Percentiles rank a stretch among this genome's conserved stretches.
Conservation (phyloP, 176 grass and related monocot genomes). For the Luzula sylvatica region DNA sequence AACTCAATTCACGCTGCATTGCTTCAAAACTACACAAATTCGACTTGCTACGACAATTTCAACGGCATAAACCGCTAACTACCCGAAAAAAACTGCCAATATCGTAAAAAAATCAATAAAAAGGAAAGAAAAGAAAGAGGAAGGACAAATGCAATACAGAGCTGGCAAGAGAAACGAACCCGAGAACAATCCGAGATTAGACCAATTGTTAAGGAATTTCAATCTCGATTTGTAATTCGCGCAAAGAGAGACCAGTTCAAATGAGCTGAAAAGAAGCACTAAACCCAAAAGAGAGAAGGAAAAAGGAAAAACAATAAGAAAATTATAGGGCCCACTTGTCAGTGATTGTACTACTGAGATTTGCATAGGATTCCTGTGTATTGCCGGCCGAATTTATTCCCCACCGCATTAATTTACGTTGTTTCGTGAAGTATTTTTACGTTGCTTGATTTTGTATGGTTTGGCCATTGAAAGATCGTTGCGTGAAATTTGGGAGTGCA, state of each 20-base stretch:
- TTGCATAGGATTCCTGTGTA: conserved; percentile 24
- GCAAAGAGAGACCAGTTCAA: conserved; percentile 6
- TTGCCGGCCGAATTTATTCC: not conserved
- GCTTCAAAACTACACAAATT: not conserved
- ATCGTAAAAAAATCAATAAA: not conserved
- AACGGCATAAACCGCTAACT: conserved; percentile 1
- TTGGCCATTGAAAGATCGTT: no score
- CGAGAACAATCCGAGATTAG: not conserved
- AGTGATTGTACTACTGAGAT: not conserved
- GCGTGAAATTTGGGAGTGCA: no score
- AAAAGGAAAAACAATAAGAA: not conserved
- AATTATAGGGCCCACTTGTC: conserved; percentile 13
- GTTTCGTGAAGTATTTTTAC: no score
- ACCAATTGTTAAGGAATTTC: not conserved
- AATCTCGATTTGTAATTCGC: conserved; percentile 1
- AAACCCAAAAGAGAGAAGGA: not conserved
- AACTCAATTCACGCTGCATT: not conserved
- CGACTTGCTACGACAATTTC: not conserved
- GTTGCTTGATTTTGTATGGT: no score
- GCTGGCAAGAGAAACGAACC: not conserved
- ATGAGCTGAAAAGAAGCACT: conserved; percentile 4
- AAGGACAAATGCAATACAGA: conserved; percentile 5
- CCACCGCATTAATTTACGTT: no score
- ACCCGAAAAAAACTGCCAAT: not conserved
- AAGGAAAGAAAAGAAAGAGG: conserved; percentile 2